Conservation (phyloP, 2,329 filamentous ascomycete species). For the Aspergillus pseudoterreus region DNA sequence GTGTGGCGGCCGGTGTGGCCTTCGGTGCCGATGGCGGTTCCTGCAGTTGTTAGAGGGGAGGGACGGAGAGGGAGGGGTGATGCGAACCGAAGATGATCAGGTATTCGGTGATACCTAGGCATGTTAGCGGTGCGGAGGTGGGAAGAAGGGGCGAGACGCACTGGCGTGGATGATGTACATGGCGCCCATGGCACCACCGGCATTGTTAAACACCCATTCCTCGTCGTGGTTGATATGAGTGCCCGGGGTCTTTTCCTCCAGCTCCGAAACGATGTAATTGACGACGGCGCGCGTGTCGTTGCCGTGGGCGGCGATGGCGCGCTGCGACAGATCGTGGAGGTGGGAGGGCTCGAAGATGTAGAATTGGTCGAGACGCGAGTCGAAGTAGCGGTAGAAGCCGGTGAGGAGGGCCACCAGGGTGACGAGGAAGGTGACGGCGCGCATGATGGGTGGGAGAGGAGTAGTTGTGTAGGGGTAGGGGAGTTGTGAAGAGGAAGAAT, state of each 20-base stretch:
- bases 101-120: constrained; percentile 69
- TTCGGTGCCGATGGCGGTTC: constrained; percentile 64
- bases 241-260: constrained; percentile 49
- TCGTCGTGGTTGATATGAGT: constrained; percentile 64
- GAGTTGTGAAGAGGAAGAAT: background rate
- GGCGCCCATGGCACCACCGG: constrained; percentile 83
- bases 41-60: constrained; percentile 10
- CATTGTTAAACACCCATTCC: constrained; percentile 91
- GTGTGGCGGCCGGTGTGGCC: constrained; percentile 86
- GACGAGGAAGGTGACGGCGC: constrained; percentile 29
- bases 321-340: constrained; percentile 64
- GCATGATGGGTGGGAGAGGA: constrained; percentile 14
- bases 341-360: constrained; percentile 72
- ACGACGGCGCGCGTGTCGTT: constrained; percentile 71
- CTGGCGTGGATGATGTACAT: constrained; percentile 90
- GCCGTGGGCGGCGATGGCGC: constrained; percentile 65
- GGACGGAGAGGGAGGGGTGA: background rate
- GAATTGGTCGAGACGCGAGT: constrained; percentile 47
- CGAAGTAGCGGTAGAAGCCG: constrained; percentile 34
- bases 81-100: constrained; percentile 73
- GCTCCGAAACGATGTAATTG: constrained; percentile 64
- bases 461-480: background rate
- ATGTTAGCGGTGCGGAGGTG: background rate
- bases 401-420: constrained; percentile 33
- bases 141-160: constrained; percentile 36